Evolutionary conservation across 2,329 filamentous ascomycete genomes (phyloP), one percentile per base, ranked within the genome.

Genomic region (Cordyceps cicadae): DNA sequence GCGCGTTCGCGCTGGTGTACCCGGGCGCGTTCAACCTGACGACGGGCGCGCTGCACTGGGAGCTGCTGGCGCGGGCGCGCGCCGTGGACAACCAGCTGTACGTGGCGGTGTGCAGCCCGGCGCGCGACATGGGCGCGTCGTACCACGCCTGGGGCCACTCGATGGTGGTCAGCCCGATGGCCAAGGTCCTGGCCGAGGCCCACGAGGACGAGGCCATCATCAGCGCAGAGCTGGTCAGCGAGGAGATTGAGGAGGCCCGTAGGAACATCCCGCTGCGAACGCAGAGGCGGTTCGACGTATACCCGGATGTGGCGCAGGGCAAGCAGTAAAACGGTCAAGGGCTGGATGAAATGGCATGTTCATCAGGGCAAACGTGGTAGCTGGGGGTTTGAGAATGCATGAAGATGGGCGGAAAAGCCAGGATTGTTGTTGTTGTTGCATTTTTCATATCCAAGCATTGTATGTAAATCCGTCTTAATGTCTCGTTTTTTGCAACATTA

Each of bases 1-100:
- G 88, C n/a, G 88, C 86, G 62, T 99, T 99, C 73, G 81, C 90
- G 51, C 83, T 97, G 59, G 72, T 97, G 19, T 97, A 97, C 74
- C 94, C 94, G 0, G 94, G 92, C n/a, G 94, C 94, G 1, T 99
- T 99, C 81, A 99, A 97, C 75, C 80, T 89, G 63, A 96, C 92
- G 0, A 99, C 94, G 0, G 94, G 94, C 0, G 87, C 89, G 6
- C 75, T 97, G 72, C 94, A 99, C 75, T 99, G 94, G 94, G 82
- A 86, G 62, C 77, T 99, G 66, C 84, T 89, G 68, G 93, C 87
- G 1, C 83, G 90, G 65, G 92, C 89, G 15, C 81, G 94, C 64
- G 94, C 93, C 5, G 82, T 96, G 67, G 93, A 99, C 70, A 97
- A 97, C 71, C 92, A 99, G 79, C 78, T 95, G 11, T 97, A 95